These are phyloP conservation scores for Verticillium dahliae DNA, from an alignment of 2,329 filamentous ascomycete species.

Conservation along the genomic window DNA sequence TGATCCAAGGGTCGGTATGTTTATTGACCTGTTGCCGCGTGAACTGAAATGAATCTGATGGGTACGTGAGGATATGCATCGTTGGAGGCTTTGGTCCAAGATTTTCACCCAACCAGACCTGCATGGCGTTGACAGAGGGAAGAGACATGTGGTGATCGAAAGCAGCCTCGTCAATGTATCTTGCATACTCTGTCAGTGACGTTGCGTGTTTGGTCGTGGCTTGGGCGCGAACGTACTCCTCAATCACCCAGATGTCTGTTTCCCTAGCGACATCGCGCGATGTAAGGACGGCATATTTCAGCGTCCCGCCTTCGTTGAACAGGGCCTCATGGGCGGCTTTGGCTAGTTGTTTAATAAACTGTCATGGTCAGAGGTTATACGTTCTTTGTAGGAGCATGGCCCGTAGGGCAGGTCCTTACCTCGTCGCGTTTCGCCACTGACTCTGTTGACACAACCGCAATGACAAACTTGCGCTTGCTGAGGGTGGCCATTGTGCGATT, in stretches of 20 bases:
- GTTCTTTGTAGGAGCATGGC: too few species aligned
- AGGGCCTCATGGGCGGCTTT: slow-evolving; percentile 7
- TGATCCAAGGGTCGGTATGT: slow-evolving; percentile 15
- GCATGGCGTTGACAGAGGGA: slow-evolving; percentile 12
- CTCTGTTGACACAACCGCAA: slow-evolving; percentile 1
- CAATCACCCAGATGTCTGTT: slow-evolving; percentile 17
- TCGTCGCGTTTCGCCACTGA: slow-evolving; percentile 2
- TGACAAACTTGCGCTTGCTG: slow-evolving; percentile 2
- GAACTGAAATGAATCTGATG: slow-evolving; percentile 14
- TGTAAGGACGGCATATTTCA: slow-evolving; percentile 17
- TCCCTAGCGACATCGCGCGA: slow-evolving; percentile 16
- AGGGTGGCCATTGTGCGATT: background rate
- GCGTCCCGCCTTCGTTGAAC: slow-evolving; percentile 13
- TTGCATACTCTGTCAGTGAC: slow-evolving; percentile 1
- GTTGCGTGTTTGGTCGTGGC: too few species aligned
- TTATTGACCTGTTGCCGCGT: slow-evolving; percentile 6
- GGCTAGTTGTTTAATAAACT: slow-evolving; percentile 12
- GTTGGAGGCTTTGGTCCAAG: slow-evolving; percentile 8
- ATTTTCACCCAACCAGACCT: slow-evolving; percentile 13
- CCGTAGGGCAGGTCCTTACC: background rate
- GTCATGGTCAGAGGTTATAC: background rate
- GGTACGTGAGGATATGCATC: slow-evolving; percentile 14
- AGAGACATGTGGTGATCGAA: slow-evolving; percentile 17
- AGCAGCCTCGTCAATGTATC: slow-evolving; percentile 17
- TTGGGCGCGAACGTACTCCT: slow-evolving; percentile 14